These are phyloP conservation scores for Cerioporus squamosus DNA, from an alignment of 1,284 basidiomycete species.

Conservation along the genomic window DNA sequence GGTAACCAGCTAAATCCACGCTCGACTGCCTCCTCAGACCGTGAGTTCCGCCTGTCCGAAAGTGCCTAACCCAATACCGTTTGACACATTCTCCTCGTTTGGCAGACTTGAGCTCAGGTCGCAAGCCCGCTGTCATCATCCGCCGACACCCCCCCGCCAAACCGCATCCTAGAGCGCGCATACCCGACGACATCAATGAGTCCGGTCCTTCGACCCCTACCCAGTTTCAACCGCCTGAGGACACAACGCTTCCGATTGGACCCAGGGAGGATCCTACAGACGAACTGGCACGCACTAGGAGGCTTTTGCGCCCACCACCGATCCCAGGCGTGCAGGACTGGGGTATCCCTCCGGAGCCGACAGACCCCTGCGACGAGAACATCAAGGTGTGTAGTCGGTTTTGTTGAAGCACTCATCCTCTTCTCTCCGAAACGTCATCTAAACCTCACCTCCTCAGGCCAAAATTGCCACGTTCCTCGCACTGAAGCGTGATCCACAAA, in stretches of 20 bases:
- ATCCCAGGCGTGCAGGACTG: constrained; percentile 70
- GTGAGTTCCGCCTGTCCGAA: constrained; percentile 39
- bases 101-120: background rate
- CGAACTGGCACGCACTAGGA: constrained; percentile 56
- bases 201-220: constrained; percentile 11
- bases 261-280: constrained; percentile 32
- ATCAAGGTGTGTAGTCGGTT: constrained; percentile 57
- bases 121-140: constrained; percentile 61
- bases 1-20: constrained; percentile 54
- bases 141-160: constrained; percentile 53
- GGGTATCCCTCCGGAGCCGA: constrained; percentile 75
- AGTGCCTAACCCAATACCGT: no score
- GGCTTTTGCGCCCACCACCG: constrained; percentile 61
- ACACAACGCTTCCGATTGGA: constrained; percentile 18
- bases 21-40: constrained; percentile 48
- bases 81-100: background rate
- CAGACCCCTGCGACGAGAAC: constrained; percentile 57
- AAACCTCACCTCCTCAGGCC: constrained; percentile 48
- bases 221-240: constrained; percentile 8
- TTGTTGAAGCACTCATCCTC: no score
- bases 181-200: constrained; percentile 45
- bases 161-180: constrained; percentile 51
- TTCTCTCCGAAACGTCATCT: constrained; percentile 30
- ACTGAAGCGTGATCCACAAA: constrained; percentile 64
- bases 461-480: constrained; percentile 79